phyloP scores from a whole-genome alignment of 306 rosid genomes.

The Acacia melanoxylon region DNA sequence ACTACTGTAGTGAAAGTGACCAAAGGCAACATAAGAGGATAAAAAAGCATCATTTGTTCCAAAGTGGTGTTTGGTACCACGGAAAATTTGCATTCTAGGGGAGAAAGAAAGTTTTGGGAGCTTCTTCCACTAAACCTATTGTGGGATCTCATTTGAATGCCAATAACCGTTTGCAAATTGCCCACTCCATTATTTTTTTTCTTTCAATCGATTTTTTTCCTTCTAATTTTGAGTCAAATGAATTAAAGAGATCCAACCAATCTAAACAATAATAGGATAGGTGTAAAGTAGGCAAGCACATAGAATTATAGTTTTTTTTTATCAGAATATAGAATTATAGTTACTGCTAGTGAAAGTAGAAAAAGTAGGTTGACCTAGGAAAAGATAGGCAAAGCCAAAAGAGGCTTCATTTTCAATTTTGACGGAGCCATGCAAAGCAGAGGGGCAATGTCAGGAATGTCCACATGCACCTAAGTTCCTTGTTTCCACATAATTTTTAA shows the following conservation, averaged over 20 bases:
- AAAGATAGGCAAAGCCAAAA: conserved; percentile 43
- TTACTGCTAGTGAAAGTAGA: conserved; percentile 31
- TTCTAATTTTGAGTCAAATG: neutral
- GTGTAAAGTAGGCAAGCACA: conserved; percentile 21
- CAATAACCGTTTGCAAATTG: neutral
- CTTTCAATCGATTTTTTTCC: neutral
- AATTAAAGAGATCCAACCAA: neutral
- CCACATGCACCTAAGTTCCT: conserved; percentile 46
- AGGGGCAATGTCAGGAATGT: conserved; percentile 32
- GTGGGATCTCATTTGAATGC: conserved; percentile 10
- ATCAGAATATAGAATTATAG: conserved; percentile 7
- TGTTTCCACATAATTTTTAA: conserved; percentile 26
- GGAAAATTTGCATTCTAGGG: conserved; percentile 43
- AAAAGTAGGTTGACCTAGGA: conserved; percentile 36
- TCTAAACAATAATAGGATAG: conserved; percentile 7
- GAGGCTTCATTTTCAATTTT: conserved; percentile 31
- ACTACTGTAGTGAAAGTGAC: conserved; percentile 50
- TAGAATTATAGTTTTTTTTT: conserved; percentile 14
- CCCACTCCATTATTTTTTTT: neutral
- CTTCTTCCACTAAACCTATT: conserved; percentile 41
- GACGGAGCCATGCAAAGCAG: conserved; percentile 60
- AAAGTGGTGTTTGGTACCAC: conserved; percentile 64
- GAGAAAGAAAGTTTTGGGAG: conserved; percentile 35
- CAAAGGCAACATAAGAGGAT: conserved; percentile 54
- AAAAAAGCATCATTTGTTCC: conserved; percentile 35